Evolutionary conservation across 164 flowering plant species (phyloP).

Genomic region (Litsea cubeba): DNA sequence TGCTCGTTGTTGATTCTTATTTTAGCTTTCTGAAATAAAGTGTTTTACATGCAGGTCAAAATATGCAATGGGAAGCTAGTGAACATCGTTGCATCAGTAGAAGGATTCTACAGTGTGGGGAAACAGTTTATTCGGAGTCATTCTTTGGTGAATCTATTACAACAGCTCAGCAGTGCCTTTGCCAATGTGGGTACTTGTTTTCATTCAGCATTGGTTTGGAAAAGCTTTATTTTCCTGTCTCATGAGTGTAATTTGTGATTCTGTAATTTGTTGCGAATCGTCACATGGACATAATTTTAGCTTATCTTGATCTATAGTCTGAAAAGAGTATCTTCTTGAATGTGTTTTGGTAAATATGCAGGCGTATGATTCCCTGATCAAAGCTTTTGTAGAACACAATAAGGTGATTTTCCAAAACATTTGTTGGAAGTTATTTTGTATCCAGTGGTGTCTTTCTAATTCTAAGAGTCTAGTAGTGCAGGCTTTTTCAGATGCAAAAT

Average conservation of each 20-base stretch:
- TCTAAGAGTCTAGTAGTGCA: not conserved
- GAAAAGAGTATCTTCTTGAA: slow-evolving; percentile 7
- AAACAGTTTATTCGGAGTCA: slow-evolving; percentile 58
- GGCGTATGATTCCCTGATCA: slow-evolving; percentile 89
- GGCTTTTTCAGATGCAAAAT: not conserved
- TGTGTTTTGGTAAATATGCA: slow-evolving; percentile 32
- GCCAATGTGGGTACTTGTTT: slow-evolving; percentile 58
- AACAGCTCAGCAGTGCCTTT: slow-evolving; percentile 85
- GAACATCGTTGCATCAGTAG: slow-evolving; percentile 61
- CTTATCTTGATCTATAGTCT: not conserved
- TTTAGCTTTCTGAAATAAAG: not conserved
- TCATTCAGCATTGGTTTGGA: not conserved
- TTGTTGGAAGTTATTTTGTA: not conserved
- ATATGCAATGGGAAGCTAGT: slow-evolving; percentile 88
- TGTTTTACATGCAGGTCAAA: slow-evolving; percentile 51
- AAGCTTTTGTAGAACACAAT: slow-evolving; percentile 84
- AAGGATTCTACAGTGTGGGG: slow-evolving; percentile 76
- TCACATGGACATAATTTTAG: not conserved
- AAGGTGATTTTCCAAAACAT: slow-evolving; percentile 46
- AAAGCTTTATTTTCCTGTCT: not conserved
- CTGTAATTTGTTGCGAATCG: not conserved
- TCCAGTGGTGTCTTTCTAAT: not conserved
- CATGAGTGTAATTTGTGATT: not conserved
- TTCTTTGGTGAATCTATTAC: slow-evolving; percentile 79
- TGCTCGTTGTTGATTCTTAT: not conserved